Evolutionary conservation across 768 basidiomycete species (phyloP).

Genomic region (Hericium rajendrae): DNA sequence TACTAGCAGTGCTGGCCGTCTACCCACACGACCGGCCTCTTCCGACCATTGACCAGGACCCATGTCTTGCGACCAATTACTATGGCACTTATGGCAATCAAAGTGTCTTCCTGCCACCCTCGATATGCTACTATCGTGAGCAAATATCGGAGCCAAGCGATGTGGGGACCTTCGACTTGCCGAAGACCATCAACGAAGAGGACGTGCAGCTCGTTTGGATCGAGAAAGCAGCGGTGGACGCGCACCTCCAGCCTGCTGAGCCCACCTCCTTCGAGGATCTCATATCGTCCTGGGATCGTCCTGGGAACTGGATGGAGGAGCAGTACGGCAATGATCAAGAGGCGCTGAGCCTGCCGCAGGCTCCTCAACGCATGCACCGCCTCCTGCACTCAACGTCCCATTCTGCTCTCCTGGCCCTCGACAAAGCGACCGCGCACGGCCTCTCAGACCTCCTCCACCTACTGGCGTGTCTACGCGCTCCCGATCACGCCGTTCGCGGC

Average conservation of each 20-base stretch:
- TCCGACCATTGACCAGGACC: slow-evolving; percentile 9
- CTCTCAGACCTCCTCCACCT: slow-evolving; percentile 63
- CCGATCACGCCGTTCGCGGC: slow-evolving; percentile 35
- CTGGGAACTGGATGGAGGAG: too few species aligned
- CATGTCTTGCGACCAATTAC: slow-evolving; percentile 41
- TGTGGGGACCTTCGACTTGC: too few species aligned
- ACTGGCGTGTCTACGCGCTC: slow-evolving; percentile 62
- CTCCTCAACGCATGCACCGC: slow-evolving; percentile 15
- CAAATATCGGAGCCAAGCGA: too few species aligned
- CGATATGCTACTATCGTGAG: slow-evolving; percentile 27
- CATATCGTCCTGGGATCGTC: background rate
- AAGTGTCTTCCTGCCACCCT: slow-evolving; percentile 38
- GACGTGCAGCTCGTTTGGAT: slow-evolving; percentile 12
- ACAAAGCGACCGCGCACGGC: slow-evolving; percentile 26
- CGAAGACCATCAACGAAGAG: too few species aligned
- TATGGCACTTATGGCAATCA: slow-evolving; percentile 48
- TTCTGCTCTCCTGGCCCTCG: slow-evolving; percentile 44
- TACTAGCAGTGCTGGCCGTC: slow-evolving; percentile 25
- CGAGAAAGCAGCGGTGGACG: slow-evolving; percentile 44
- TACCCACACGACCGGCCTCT: slow-evolving; percentile 31
- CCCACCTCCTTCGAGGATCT: slow-evolving; percentile 1
- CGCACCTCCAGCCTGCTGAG: slow-evolving; percentile 13
- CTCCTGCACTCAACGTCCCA: slow-evolving; percentile 34
- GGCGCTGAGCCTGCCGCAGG: too few species aligned
- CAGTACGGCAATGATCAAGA: too few species aligned